These are phyloP conservation scores for Microbotryum violaceum DNA, from an alignment of 1,284 basidiomycete species.

Conservation along the genomic window DNA sequence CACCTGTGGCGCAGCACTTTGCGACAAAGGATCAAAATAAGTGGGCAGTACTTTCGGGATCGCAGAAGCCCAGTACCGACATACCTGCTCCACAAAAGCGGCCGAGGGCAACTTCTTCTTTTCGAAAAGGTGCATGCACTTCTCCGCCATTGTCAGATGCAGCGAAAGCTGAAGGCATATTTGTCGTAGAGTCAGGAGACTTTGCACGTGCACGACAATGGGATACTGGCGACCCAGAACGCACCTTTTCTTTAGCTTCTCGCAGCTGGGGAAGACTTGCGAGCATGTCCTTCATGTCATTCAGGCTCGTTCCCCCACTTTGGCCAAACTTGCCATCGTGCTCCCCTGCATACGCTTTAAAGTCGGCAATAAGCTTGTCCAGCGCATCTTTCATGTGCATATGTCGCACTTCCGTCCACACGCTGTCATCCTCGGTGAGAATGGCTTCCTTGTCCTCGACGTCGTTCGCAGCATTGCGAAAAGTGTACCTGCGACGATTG, in stretches of 20 bases:
- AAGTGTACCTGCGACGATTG: constrained; percentile 22
- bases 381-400: constrained; percentile 98
- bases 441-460: constrained; percentile 79
- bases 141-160: constrained; percentile 94
- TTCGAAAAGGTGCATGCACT: constrained; percentile 92
- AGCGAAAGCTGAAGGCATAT: constrained; percentile 65
- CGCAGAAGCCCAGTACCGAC: constrained; percentile 14
- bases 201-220: not conserved
- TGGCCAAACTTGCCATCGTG: constrained; percentile 66
- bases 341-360: constrained; percentile 85
- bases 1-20: constrained; percentile 82
- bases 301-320: constrained; percentile 69
- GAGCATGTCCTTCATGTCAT: constrained; percentile 99
- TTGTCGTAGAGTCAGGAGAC: not conserved
- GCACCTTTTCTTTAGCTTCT: constrained; percentile 87
- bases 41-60: not conserved
- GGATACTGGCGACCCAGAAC: constrained; percentile 11
- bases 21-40: not conserved
- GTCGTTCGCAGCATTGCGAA: constrained; percentile 49
- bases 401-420: constrained; percentile 89
- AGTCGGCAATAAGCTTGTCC: constrained; percentile 89
- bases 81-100: constrained; percentile 86
- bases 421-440: constrained; percentile 74
- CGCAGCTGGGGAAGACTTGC: constrained; percentile 91
- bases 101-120: constrained; percentile 74